A percentile compares a stretch with the other conserved stretches of the same genome.
phyloP scores from a whole-genome alignment of 257 asterid species.

The Solanum peruvianum region DNA sequence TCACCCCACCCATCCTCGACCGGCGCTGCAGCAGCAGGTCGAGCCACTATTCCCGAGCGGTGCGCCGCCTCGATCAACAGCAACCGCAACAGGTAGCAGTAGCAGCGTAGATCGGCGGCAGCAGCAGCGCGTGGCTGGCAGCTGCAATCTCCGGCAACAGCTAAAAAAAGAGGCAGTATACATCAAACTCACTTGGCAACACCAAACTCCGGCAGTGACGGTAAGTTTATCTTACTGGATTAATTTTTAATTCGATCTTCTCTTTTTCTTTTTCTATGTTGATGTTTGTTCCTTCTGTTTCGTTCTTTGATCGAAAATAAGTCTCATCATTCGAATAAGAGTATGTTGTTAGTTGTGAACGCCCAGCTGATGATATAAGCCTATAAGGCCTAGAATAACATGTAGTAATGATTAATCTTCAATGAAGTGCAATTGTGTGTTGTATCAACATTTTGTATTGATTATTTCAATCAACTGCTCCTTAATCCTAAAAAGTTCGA shows the following conservation, averaged over 20 bases:
- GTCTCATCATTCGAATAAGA: constrained; percentile 1
- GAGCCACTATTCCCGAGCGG: too few relatives aligned
- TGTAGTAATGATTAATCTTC: background rate
- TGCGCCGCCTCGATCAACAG: too few relatives aligned
- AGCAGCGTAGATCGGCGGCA: too few relatives aligned
- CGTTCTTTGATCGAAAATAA: constrained; percentile 8
- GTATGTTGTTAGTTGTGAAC: background rate
- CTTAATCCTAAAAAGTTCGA: background rate
- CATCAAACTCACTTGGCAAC: too few relatives aligned
- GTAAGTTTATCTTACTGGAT: background rate
- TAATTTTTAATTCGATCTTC: too few relatives aligned
- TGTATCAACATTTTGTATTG: background rate
- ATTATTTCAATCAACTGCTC: background rate
- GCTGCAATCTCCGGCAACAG: too few relatives aligned
- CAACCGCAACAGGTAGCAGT: too few relatives aligned
- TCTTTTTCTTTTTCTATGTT: background rate
- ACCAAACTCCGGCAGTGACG: too few relatives aligned
- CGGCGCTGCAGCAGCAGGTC: too few relatives aligned
- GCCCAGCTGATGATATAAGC: background rate
- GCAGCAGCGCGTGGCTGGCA: too few relatives aligned
- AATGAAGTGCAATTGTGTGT: background rate
- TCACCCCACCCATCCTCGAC: too few relatives aligned
- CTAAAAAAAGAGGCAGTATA: too few relatives aligned
- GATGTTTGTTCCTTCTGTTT: constrained; percentile 22
- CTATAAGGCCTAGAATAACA: background rate